Conservation (phyloP, 2,329 filamentous ascomycete species). For the Cladosporium cucumerinum region DNA sequence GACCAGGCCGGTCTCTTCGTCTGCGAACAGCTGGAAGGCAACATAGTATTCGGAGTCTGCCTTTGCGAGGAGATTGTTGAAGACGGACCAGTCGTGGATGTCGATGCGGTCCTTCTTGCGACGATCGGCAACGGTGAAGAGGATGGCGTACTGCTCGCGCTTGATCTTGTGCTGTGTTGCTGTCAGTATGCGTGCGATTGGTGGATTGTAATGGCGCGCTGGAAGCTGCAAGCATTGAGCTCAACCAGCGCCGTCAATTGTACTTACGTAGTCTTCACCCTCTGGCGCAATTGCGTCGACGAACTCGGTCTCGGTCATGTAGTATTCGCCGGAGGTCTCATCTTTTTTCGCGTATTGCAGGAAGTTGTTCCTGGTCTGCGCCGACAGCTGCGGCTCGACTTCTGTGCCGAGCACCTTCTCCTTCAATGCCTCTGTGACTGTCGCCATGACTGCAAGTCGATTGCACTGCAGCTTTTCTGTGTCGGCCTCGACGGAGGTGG, state of each 20-base stretch:
- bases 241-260: neutral
- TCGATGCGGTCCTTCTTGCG: slow-evolving; percentile 68
- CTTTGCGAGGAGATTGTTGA: slow-evolving; percentile 90
- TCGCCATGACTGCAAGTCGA: slow-evolving; percentile 32
- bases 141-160: slow-evolving; percentile 88
- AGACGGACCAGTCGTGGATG: slow-evolving; percentile 83
- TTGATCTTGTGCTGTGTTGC: slow-evolving; percentile 88
- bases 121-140: slow-evolving; percentile 88
- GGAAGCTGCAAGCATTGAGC: neutral
- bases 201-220: neutral
- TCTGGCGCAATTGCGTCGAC: slow-evolving; percentile 83
- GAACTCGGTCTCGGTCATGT: slow-evolving; percentile 82
- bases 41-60: slow-evolving; percentile 99
- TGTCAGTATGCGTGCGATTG: slow-evolving; percentile 2
- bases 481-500: neutral
- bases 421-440: slow-evolving; percentile 67
- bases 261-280: slow-evolving; percentile 77
- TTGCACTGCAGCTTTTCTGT: slow-evolving; percentile 29
- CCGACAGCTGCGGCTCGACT: slow-evolving; percentile 61
- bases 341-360: slow-evolving; percentile 72
- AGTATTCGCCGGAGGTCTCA: slow-evolving; percentile 69
- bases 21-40: slow-evolving; percentile 92
- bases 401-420: slow-evolving; percentile 60
- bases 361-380: slow-evolving; percentile 74
- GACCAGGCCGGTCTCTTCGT: slow-evolving; percentile 76